phyloP scores from a whole-genome alignment of 2,329 filamentous ascomycete species.

The Elsinoe necatrix region DNA sequence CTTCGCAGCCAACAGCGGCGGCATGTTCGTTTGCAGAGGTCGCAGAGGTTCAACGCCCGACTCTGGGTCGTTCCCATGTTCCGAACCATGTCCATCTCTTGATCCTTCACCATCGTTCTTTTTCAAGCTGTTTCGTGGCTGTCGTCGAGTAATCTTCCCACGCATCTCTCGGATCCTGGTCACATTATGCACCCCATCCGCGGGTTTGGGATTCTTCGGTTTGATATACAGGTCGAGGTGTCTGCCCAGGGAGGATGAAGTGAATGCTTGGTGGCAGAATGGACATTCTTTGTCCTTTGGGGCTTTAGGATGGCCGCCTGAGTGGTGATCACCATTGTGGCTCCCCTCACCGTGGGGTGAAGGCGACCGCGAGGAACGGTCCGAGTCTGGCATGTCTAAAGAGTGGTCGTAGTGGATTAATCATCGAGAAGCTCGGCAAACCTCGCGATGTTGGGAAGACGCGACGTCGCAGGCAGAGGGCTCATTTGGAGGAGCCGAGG shows the following conservation, averaged over 20 bases:
- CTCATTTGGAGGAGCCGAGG: background rate
- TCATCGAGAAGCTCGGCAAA: background rate
- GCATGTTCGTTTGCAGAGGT: background rate
- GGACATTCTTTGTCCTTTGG: constrained; percentile 81
- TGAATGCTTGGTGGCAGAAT: constrained; percentile 83
- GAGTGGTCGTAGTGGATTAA: background rate
- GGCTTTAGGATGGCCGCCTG: constrained; percentile 31
- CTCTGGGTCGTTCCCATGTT: background rate
- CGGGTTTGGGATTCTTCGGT: constrained; percentile 78
- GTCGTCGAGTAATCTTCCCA: constrained; percentile 76
- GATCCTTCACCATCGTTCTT: constrained; percentile 8
- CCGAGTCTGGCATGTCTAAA: constrained; percentile 7
- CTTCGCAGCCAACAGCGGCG: constrained; percentile 1
- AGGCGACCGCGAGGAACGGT: constrained; percentile 10
- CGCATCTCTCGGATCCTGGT: constrained; percentile 78
- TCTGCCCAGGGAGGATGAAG: constrained; percentile 83
- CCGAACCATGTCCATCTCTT: background rate
- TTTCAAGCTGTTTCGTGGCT: constrained; percentile 50
- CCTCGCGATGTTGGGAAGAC: background rate
- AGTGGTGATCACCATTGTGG: constrained; percentile 21
- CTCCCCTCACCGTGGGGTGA: constrained; percentile 16
- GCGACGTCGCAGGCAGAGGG: background rate
- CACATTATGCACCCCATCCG: constrained; percentile 83
- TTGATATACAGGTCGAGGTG: constrained; percentile 93
- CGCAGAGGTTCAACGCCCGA: background rate